Percentiles rank a stretch among this genome's conserved stretches.
These are phyloP conservation scores for Penicillium brasilianum DNA, from an alignment of 2,329 filamentous ascomycete genomes.

Conservation along the genomic window DNA sequence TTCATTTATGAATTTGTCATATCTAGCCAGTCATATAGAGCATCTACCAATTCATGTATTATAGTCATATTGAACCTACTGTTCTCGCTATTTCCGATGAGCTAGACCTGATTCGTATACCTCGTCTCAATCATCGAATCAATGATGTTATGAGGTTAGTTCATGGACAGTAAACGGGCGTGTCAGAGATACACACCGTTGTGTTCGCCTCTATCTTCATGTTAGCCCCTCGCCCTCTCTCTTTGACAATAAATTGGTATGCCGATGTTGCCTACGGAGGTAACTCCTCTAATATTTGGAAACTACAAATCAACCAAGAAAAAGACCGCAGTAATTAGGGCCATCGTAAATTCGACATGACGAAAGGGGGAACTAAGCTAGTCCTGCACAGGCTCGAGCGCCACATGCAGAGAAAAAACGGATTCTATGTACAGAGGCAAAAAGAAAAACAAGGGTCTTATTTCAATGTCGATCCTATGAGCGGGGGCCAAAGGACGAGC, in stretches of 20 bases:
- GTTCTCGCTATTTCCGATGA: no score
- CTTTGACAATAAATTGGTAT: no score
- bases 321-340: background rate
- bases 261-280: no score
- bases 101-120: no score
- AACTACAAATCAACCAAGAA: no score
- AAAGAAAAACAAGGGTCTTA: background rate
- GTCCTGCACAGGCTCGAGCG: background rate
- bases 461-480: background rate
- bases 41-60: constrained; percentile 21
- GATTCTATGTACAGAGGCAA: background rate
- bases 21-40: constrained; percentile 19
- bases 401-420: background rate
- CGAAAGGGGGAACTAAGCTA: background rate
- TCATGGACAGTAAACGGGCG: no score
- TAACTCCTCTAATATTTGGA: no score
- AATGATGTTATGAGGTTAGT: no score
- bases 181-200: no score
- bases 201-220: no score
- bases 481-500: background rate
- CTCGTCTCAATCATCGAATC: no score
- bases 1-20: constrained; percentile 6
- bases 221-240: no score
- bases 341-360: background rate
- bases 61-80: constrained; percentile 11